Base-by-base conservation (phyloP, 1,139 yeast genomes). In the Sugiyamaella sp. region DNA sequence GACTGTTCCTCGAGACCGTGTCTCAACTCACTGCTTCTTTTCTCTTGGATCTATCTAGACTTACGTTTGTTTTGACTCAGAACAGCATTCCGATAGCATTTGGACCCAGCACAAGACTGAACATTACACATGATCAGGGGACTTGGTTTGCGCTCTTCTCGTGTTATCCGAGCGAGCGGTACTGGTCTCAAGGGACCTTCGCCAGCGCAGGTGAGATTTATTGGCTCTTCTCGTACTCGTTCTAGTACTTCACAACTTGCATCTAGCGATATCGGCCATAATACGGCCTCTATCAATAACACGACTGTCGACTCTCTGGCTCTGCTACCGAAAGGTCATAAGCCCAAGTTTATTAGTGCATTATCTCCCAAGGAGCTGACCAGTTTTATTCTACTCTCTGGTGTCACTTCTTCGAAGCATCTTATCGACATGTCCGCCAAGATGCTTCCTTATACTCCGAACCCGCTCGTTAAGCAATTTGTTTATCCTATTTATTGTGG, bases 401-500 rank as follows among this genome's bases (percentile, higher is more conserved):
- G 64, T 22, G 65, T 69, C 48, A 71, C 76, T 6, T 63, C 75
- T 16, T 63, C 66, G 38, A 68, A 68, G 19, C 43, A 61, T 24
- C 61, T 71, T 25, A 62, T 73, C 53, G 63, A 64, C 43, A 46
- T 63, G 33, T 69, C 74, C 12, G 69, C 70, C 52, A 66, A 63
- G 57, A 40, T 64, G 19, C 64, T 72, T 61, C 73, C 72, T 10
- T 68, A 67, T 56, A 66, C 86, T 10, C 98, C 98, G 24, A 76
- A 85, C 66, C 77, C 81, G 56, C 56, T 89, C 40, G 79, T 91
- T 60, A 87, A 84, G 71, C 73, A 81, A 40, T 76, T 90, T 62
- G 89, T 91, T 16, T 90, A 89, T 69, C 85, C 86, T 59, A 79
- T 89, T 58, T 91, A 90, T 73, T 87, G 96, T 68, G 98, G 98